These are phyloP conservation scores for Polyporus tsugae DNA, from an alignment of 1,284 basidiomycete species.

Conservation along the genomic window DNA sequence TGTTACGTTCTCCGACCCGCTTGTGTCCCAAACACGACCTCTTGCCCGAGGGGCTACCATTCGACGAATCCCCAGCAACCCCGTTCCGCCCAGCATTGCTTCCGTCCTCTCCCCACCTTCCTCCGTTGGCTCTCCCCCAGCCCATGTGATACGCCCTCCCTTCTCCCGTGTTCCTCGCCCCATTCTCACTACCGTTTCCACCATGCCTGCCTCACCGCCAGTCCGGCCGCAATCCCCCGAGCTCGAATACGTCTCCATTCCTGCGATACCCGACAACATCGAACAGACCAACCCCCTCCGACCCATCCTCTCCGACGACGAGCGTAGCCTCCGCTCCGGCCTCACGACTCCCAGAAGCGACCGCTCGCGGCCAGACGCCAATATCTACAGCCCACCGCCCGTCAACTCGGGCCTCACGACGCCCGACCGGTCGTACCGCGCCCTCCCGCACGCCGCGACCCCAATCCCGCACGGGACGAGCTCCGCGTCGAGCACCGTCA, in stretches of 20 bases:
- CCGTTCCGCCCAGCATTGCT: slow-evolving; percentile 1
- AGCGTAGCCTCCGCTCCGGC: slow-evolving; percentile 24
- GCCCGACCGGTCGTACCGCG: slow-evolving; percentile 27
- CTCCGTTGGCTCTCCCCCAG: slow-evolving; percentile 5
- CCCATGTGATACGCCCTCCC: slow-evolving; percentile 13
- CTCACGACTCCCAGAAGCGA: slow-evolving; percentile 33
- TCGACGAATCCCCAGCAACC: slow-evolving; percentile 9
- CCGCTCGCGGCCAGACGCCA: slow-evolving; percentile 32
- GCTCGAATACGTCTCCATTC: slow-evolving; percentile 39
- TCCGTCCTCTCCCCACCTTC: slow-evolving; percentile 10
- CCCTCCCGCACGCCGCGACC: slow-evolving; percentile 18
- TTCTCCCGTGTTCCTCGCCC: slow-evolving; percentile 4
- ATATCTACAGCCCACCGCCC: slow-evolving; percentile 34
- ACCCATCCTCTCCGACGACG: slow-evolving; percentile 28
- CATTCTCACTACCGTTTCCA: slow-evolving; percentile 13
- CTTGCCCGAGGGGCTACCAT: slow-evolving; percentile 10
- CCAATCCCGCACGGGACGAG: slow-evolving; percentile 35
- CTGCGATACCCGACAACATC: slow-evolving; percentile 38
- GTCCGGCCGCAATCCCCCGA: slow-evolving; percentile 24
- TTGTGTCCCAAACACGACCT: slow-evolving; percentile 24
- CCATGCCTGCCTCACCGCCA: slow-evolving; percentile 10
- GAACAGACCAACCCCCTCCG: slow-evolving; percentile 19
- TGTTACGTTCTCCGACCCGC: slow-evolving; percentile 24
- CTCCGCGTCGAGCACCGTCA: slow-evolving; percentile 28
- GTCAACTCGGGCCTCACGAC: slow-evolving; percentile 41